phyloP scores from a whole-genome alignment of 352 stramenopile species.

The Phytopythium sindhum region DNA sequence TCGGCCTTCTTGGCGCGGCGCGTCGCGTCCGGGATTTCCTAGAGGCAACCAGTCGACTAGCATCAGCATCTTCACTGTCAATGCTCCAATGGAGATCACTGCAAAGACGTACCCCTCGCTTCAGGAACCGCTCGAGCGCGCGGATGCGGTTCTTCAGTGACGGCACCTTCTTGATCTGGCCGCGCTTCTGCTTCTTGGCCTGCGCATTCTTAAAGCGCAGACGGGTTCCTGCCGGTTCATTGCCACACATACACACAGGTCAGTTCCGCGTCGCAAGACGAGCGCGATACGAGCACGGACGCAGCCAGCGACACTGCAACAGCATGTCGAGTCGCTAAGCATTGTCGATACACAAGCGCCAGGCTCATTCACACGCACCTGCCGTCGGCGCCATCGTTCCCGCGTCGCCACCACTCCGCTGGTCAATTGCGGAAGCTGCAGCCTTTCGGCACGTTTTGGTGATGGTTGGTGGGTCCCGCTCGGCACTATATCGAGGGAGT shows the following conservation, averaged over 20 bases:
- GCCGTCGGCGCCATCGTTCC: conserved; percentile 48
- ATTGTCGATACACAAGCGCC: not conserved
- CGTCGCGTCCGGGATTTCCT: conserved; percentile 43
- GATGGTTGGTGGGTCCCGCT: conserved; percentile 14
- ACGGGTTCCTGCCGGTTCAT: conserved; percentile 41
- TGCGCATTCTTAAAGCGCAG: conserved; percentile 66
- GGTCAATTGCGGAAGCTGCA: not conserved
- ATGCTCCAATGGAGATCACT: not conserved
- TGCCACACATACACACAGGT: not conserved
- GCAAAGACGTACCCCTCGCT: conserved; percentile 40
- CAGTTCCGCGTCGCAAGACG: not conserved
- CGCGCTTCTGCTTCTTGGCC: conserved; percentile 42
- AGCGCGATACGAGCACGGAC: not conserved
- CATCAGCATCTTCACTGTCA: not conserved
- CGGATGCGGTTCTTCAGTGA: conserved; percentile 86
- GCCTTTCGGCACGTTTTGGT: not conserved
- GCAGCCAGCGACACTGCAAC: not conserved
- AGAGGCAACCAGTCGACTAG: not conserved
- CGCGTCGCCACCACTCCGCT: not conserved
- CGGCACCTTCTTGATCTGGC: conserved; percentile 57
- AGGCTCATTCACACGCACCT: conserved; percentile 13
- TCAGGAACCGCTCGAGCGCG: conserved; percentile 74
- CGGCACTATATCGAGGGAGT: not conserved
- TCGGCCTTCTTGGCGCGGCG: conserved; percentile 46
- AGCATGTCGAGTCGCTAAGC: no score